phyloP scores from a whole-genome alignment of 306 rosid genomes.

The Inga oerstediana region DNA sequence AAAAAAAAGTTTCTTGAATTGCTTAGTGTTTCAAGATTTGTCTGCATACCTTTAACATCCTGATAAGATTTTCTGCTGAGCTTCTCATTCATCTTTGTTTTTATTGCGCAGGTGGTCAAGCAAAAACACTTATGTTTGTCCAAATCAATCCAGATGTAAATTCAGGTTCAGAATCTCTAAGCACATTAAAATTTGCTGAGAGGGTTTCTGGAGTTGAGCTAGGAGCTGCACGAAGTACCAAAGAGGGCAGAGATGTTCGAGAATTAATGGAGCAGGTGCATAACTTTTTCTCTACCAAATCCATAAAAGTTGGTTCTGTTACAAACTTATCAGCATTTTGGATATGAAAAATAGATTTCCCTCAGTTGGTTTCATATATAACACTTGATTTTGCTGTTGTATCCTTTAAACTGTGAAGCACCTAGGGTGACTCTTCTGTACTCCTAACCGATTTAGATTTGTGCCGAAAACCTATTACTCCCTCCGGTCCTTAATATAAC shows the following conservation, averaged over 20 bases:
- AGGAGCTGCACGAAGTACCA: slow-evolving; percentile 85
- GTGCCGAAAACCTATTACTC: not conserved
- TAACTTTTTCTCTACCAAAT: slow-evolving; percentile 1
- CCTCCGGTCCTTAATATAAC: no score
- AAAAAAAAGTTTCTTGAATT: not conserved
- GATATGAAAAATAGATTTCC: not conserved
- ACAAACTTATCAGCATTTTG: slow-evolving; percentile 9
- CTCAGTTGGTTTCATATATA: not conserved
- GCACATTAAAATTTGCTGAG: slow-evolving; percentile 94
- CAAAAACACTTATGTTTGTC: slow-evolving; percentile 94
- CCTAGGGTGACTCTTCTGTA: not conserved
- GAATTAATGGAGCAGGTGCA: slow-evolving; percentile 86
- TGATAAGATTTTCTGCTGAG: not conserved
- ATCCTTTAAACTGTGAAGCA: not conserved
- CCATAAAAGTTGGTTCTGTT: slow-evolving; percentile 16
- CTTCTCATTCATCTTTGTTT: slow-evolving; percentile 11
- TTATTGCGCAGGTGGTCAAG: slow-evolving; percentile 75
- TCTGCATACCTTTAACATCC: not conserved
- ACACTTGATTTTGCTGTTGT: not conserved
- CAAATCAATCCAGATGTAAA: slow-evolving; percentile 78
- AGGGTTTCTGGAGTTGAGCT: slow-evolving; percentile 91
- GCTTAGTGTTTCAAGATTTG: not conserved
- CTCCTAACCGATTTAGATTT: not conserved
- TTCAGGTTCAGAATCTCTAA: slow-evolving; percentile 73
- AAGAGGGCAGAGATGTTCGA: slow-evolving; percentile 71